Conservation (phyloP, 2,329 filamentous ascomycete genomes). For the Stagonosporopsis tanaceti region DNA sequence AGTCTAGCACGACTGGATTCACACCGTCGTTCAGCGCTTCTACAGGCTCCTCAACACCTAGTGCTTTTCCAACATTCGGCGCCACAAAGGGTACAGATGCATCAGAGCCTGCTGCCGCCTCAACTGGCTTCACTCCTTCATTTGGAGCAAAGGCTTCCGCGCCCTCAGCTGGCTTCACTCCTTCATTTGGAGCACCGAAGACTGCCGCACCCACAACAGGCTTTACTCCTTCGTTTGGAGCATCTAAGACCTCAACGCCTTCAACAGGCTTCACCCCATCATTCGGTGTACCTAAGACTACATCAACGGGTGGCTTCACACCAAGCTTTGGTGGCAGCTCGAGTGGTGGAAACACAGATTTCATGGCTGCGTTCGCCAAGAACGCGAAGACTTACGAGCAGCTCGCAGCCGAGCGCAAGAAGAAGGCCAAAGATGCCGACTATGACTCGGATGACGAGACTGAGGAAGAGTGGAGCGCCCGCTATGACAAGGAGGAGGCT, state of each 20-base stretch:
- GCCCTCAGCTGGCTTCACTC: background rate
- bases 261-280: slow-evolving; percentile 16
- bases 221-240: slow-evolving; percentile 19
- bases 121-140: background rate
- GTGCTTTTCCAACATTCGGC: slow-evolving; percentile 8
- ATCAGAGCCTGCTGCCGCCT: background rate
- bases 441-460: slow-evolving; percentile 49
- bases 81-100: background rate
- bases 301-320: slow-evolving; percentile 16
- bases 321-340: slow-evolving; percentile 27
- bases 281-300: slow-evolving; percentile 12
- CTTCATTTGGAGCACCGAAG: background rate
- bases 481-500: slow-evolving; percentile 42
- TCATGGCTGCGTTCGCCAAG: slow-evolving; percentile 41
- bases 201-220: background rate
- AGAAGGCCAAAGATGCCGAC: slow-evolving; percentile 46
- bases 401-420: slow-evolving; percentile 45
- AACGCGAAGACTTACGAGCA: slow-evolving; percentile 43
- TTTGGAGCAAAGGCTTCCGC: background rate
- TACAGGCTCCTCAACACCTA: slow-evolving; percentile 3
- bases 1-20: slow-evolving; percentile 13
- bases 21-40: slow-evolving; percentile 24
- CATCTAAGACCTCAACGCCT: background rate
- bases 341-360: slow-evolving; percentile 25
- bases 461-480: slow-evolving; percentile 44